These are phyloP conservation scores for Amyloporia xantha DNA, from an alignment of 768 basidiomycete species.

Conservation along the genomic window DNA sequence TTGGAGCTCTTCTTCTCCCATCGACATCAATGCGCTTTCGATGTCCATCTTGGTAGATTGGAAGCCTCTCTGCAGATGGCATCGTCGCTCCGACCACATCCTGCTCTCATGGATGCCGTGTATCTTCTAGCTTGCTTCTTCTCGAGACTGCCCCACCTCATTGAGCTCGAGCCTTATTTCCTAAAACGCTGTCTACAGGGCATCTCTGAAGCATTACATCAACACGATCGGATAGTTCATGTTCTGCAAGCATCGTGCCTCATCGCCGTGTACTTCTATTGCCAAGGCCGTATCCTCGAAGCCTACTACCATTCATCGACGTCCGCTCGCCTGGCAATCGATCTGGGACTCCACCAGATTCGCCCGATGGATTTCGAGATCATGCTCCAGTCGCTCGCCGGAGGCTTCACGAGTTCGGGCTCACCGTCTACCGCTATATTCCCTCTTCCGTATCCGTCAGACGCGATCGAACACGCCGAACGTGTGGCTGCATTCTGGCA, in stretches of 20 bases:
- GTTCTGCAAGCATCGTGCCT: constrained; percentile 55
- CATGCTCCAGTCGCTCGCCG: constrained; percentile 9
- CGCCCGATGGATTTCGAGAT: constrained; percentile 23
- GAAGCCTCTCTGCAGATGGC: constrained; percentile 26
- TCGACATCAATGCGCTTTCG: constrained; percentile 53
- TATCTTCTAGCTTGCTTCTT: constrained; percentile 56
- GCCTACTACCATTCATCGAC: constrained; percentile 56
- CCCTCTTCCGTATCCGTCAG: constrained; percentile 28
- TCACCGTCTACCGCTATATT: constrained; percentile 16
- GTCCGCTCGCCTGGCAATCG: constrained; percentile 55
- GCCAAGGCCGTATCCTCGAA: constrained; percentile 48
- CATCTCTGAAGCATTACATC: constrained; percentile 47
- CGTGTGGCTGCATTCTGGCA: constrained; percentile 54
- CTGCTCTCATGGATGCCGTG: constrained; percentile 55
- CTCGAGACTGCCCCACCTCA: constrained; percentile 33
- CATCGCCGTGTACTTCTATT: constrained; percentile 54
- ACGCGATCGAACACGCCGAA: constrained; percentile 39
- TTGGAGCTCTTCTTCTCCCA: constrained; percentile 50
- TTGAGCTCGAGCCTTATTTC: constrained; percentile 41
- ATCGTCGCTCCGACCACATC: constrained; percentile 35
- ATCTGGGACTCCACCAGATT: constrained; percentile 53
- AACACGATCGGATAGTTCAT: constrained; percentile 48
- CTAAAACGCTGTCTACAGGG: constrained; percentile 43
- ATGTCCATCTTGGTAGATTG: constrained; percentile 41
- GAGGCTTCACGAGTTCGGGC: constrained; percentile 7